Evolutionary conservation across 2,329 filamentous ascomycete species (phyloP).

Genomic region (Hymenoscyphus occultus): DNA sequence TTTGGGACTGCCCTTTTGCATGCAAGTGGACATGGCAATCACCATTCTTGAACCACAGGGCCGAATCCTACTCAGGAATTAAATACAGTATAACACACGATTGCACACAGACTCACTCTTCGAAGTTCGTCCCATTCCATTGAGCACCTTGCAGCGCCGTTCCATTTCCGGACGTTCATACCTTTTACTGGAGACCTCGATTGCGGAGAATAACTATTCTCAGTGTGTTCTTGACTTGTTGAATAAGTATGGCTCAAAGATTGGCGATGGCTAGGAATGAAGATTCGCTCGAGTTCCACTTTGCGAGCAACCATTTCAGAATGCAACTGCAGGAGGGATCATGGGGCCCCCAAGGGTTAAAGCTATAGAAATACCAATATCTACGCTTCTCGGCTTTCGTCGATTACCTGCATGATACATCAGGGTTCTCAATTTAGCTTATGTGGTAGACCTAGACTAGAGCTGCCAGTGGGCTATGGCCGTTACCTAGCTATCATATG

Average conservation of each 20-base stretch:
- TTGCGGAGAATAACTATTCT: slow-evolving; percentile 19
- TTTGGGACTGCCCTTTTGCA: slow-evolving; percentile 59
- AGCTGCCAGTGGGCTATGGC: background rate
- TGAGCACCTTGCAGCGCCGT: slow-evolving; percentile 36
- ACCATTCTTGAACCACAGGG: slow-evolving; percentile 65
- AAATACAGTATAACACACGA: background rate
- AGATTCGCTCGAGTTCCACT: background rate
- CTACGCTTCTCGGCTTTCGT: slow-evolving; percentile 15
- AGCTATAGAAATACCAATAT: slow-evolving; percentile 25
- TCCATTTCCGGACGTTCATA: slow-evolving; percentile 37
- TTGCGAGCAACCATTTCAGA: background rate
- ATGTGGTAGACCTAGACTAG: slow-evolving; percentile 3
- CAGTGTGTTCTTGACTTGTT: slow-evolving; percentile 17
- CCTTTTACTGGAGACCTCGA: slow-evolving; percentile 19
- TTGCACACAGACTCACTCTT: slow-evolving; percentile 38
- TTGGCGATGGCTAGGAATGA: background rate
- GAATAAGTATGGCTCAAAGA: background rate
- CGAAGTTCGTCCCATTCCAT: slow-evolving; percentile 44
- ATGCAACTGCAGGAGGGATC: slow-evolving; percentile 10
- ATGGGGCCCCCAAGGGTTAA: slow-evolving; percentile 23
- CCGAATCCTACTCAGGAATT: slow-evolving; percentile 55
- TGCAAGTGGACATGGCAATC: slow-evolving; percentile 71
- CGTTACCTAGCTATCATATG: slow-evolving; percentile 1
- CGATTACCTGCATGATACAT: background rate
- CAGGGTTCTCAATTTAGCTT: background rate